A percentile compares a stretch with the other conserved stretches of the same genome.
Conservation (phyloP, 805 yeast genomes). For the Lachancea thermotolerans region DNA sequence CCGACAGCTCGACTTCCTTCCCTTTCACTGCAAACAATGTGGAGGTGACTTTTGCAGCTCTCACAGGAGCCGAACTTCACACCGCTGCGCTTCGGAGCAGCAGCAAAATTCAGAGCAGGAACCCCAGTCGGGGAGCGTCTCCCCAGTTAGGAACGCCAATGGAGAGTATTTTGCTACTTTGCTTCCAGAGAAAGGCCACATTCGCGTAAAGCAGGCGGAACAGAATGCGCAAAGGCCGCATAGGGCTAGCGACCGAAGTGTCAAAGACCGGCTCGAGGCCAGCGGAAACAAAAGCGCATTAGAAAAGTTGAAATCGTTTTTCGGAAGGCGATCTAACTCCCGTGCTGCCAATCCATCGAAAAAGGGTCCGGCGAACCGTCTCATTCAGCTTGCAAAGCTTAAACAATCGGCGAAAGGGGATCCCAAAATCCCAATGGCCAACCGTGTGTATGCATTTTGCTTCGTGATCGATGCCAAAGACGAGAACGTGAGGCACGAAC, state of each 20-base stretch:
- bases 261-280: conserved; percentile 1
- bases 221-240: conserved; percentile 1
- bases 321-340: conserved; percentile 9
- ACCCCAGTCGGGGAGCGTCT: neutral
- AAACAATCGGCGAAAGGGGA: conserved; percentile 26
- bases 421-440: conserved; percentile 19
- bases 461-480: conserved; percentile 16
- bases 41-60: conserved; percentile 25
- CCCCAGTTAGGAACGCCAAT: conserved; percentile 7
- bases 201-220: conserved; percentile 16
- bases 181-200: conserved; percentile 26
- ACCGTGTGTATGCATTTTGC: conserved; percentile 24
- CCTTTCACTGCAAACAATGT: conserved; percentile 29
- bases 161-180: conserved; percentile 23
- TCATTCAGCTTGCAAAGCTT: conserved; percentile 14
- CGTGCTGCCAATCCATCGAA: neutral
- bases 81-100: conserved; percentile 20
- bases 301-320: conserved; percentile 23
- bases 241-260: neutral
- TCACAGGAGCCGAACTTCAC: conserved; percentile 25
- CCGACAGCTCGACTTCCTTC: conserved; percentile 29
- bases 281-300: conserved; percentile 16
- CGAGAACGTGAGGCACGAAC: conserved; percentile 7
- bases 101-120: conserved; percentile 5
- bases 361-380: conserved; percentile 12